Base-by-base conservation (phyloP, 2,329 filamentous ascomycete genomes). In the Neofusicoccum parvum region DNA sequence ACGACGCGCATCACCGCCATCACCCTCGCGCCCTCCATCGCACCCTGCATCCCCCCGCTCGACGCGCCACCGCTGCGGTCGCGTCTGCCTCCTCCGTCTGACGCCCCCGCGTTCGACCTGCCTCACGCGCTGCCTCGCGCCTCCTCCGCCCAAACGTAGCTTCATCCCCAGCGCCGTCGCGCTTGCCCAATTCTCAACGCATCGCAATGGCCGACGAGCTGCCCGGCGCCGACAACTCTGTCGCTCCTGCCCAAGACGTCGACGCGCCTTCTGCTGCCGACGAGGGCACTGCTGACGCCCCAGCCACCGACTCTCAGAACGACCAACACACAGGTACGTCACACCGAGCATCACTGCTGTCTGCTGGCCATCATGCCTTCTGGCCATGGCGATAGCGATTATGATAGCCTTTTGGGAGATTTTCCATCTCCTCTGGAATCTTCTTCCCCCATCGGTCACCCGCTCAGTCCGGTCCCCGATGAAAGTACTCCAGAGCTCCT, bases 141-240 rank as follows among this genome's bases (percentile, higher is more conserved):
- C n/a, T 17, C 50, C 51, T 41, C 20, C 45, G 20, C 20, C 34
- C 45, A 17, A 58, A 66, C 67, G 70, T 69, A 68, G 58, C 67
- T 68, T 62, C 41, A 70, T 58, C 69, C 69, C 69, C 59, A 65
- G 62, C 67, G 65, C 59, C 68, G 68, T 70, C 70, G 70, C 71
- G 67, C 65, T 66, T 68, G 67, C 65, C 65, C 45, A 64, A 66
- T 53, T 64, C 45, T 43, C 64, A 23, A 3, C 59, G 23, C 65
- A 68, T 65, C 60, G 45, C 69, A 62, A 78, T 78, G 76, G 72
- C 75, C 67, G 76, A 76, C 71, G 72, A 77, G 69, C 68, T 74
- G 65, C 70, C 70, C 54, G 67, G 68, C 54, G 60, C 71, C 62
- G 70, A 70, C 68, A 70, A 72, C 56, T 68, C 72, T 51, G 20